Evolutionary conservation across 768 basidiomycete species (phyloP).

Genomic region (Tulasnella sp.): DNA sequence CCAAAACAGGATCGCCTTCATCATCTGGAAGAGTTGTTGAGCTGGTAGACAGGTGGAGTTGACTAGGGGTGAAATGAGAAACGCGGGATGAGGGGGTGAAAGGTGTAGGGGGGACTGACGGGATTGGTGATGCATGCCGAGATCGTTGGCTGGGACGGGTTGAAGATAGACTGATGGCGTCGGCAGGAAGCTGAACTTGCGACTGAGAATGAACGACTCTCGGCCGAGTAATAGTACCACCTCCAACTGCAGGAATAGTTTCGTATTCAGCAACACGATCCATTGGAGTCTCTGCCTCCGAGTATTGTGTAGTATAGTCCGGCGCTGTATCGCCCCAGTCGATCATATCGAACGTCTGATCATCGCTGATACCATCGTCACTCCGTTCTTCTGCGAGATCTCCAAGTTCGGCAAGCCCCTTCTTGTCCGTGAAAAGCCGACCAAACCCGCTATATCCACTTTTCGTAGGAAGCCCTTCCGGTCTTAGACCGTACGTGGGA

Average conservation of each 20-base stretch:
- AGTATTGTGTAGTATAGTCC: conserved; percentile 33
- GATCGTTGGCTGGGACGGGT: no score
- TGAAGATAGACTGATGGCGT: conserved; percentile 22
- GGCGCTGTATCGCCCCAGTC: conserved; percentile 56
- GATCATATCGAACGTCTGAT: conserved; percentile 33
- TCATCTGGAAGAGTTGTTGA: neutral
- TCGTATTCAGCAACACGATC: conserved; percentile 57
- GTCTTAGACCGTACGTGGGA: conserved; percentile 89
- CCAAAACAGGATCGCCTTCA: neutral
- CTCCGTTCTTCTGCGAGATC: conserved; percentile 41
- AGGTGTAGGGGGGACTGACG: conserved; percentile 29
- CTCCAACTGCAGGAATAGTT: conserved; percentile 82
- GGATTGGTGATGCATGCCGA: conserved; percentile 21
- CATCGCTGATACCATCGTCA: conserved; percentile 34
- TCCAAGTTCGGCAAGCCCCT: conserved; percentile 60
- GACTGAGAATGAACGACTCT: conserved; percentile 78
- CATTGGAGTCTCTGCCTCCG: conserved; percentile 15
- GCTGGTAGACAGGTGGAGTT: conserved; percentile 26
- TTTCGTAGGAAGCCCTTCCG: conserved; percentile 78
- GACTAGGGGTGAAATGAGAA: conserved; percentile 36
- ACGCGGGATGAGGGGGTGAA: conserved; percentile 40
- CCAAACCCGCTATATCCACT: conserved; percentile 70
- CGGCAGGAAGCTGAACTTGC: conserved; percentile 42
- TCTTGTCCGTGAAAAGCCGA: conserved; percentile 40
- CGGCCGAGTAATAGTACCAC: conserved; percentile 75